Evolutionary conservation across 176 grass and related monocot species (phyloP), one percentile per base, ranked within the genome.

Genomic region (Bothriochloa decipiens): DNA sequence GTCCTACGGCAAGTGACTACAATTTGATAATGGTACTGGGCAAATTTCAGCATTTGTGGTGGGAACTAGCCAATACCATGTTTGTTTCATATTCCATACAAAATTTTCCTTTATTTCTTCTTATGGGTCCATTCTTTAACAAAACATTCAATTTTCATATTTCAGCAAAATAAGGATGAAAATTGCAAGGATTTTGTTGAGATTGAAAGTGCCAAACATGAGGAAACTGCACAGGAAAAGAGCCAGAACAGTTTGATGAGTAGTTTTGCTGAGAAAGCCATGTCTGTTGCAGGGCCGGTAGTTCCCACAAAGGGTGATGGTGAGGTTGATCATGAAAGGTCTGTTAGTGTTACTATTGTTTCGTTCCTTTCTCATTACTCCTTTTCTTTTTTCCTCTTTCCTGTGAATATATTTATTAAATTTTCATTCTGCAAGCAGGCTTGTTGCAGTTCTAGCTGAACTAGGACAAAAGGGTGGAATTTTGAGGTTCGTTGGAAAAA

Each of bases 271-370:
- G 96, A 95, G 87, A 98, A 95, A 89, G 96, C 96, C 60, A 84
- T 98, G 77, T 98, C 96, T 90, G 85, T 98, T 45, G 96, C 96
- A 69, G 89, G 85, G 68, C 93, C 96, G 2, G 96, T 93, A 63
- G 93, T 98, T 66, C 96, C 96, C 65, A 98, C 87, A 60, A 98
- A 89, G 85, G 55, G 70, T 78, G 91, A 87, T 85, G 96, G 96
- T 22, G 91, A 81, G 85, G 83, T 98, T 84, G 96, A 98, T 86
- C 96, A 95, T 23, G 93, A 98, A 74, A 98, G 92, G 95, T 98
- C 8, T 63, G 81, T 72, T 77, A 77, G 49, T 85, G 23, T 70
- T 45, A 22, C 17, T 11, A 2, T 68, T 71, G 42, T 83, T 81
- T 53, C 70, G 11, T 81, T 86, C 45, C 50, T 35, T 81, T 52